Percentiles rank a stretch among this genome's conserved stretches.
Conservation (phyloP, 2,329 filamentous ascomycete species). For the Onygenales sp. region DNA sequence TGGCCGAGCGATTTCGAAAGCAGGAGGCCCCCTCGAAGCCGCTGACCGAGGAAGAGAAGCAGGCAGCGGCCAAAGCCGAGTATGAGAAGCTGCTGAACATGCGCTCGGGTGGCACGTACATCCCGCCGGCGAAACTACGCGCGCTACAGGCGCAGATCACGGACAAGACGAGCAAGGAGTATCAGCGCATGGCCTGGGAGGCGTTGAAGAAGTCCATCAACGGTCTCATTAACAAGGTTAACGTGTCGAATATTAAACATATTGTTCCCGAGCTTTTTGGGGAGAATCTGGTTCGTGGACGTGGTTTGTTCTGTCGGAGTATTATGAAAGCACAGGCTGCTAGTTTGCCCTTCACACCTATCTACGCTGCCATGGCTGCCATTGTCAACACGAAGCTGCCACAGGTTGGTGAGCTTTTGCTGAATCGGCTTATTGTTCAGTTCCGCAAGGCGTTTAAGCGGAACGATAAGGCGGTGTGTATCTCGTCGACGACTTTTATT, state of each 20-base stretch:
- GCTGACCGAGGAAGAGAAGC: slow-evolving; percentile 71
- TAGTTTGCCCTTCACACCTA: slow-evolving; percentile 89
- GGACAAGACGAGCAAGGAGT: slow-evolving; percentile 92
- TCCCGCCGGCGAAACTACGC: slow-evolving; percentile 80
- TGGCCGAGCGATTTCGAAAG: slow-evolving; percentile 44
- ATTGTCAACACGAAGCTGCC: slow-evolving; percentile 97
- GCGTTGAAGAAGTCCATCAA: slow-evolving; percentile 98
- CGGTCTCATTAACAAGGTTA: slow-evolving; percentile 98
- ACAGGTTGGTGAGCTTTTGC: slow-evolving; percentile 81
- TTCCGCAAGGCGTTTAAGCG: slow-evolving; percentile 93
- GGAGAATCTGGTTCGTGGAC: slow-evolving; percentile 85
- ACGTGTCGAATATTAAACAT: slow-evolving; percentile 93
- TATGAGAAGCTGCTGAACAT: slow-evolving; percentile 87
- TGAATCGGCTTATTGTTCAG: slow-evolving; percentile 77
- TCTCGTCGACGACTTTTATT: slow-evolving; percentile 87
- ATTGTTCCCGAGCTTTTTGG: slow-evolving; percentile 93
- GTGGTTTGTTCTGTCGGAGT: slow-evolving; percentile 86
- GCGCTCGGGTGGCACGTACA: slow-evolving; percentile 92
- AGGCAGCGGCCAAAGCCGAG: slow-evolving; percentile 80
- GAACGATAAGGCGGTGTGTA: slow-evolving; percentile 93
- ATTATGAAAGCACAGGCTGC: slow-evolving; percentile 99
- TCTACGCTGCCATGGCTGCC: slow-evolving; percentile 90
- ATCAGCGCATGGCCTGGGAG: slow-evolving; percentile 98
- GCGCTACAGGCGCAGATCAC: slow-evolving; percentile 95
- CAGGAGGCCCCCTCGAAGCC: slow-evolving; percentile 41